Evolutionary conservation across 83 land plant species (phyloP).

Genomic region (Picea mariana): DNA sequence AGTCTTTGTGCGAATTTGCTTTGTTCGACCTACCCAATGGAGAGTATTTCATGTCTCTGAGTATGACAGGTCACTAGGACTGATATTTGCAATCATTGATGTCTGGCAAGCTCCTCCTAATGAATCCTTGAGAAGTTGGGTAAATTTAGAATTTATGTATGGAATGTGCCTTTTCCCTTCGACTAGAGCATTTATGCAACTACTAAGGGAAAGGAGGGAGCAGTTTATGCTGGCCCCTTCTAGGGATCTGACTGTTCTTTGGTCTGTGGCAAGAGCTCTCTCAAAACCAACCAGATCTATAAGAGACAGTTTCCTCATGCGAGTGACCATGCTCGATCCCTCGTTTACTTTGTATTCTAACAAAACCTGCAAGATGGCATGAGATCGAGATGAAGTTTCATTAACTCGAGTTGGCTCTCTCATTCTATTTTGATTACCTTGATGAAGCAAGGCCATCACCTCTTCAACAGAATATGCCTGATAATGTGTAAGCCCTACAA

Average conservation of each 20-base stretch:
- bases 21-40: slow-evolving; percentile 56
- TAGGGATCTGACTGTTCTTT: slow-evolving; percentile 38
- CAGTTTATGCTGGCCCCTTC: slow-evolving; percentile 60
- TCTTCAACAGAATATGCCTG: too few relatives aligned
- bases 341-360: too few relatives aligned
- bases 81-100: slow-evolving; percentile 56
- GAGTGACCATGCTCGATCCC: too few relatives aligned
- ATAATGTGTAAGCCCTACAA: too few relatives aligned
- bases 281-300: slow-evolving; percentile 55
- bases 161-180: slow-evolving; percentile 56
- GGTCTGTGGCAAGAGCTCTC: slow-evolving; percentile 56
- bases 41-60: slow-evolving; percentile 56
- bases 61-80: slow-evolving; percentile 41
- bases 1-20: slow-evolving; percentile 51
- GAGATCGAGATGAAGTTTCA: too few relatives aligned
- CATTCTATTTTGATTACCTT: slow-evolving; percentile 24
- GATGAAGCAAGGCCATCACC: too few relatives aligned
- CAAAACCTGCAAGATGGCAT: background rate
- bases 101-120: slow-evolving; percentile 53
- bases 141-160: slow-evolving; percentile 53
- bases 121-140: slow-evolving; percentile 58
- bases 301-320: slow-evolving; percentile 44
- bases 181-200: slow-evolving; percentile 56
- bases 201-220: slow-evolving; percentile 46
- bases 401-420: slow-evolving; percentile 39